A percentile compares a stretch with the other conserved stretches of the same genome.
Conservation (phyloP, 768 basidiomycete species). For the Austroboletus festivus region DNA sequence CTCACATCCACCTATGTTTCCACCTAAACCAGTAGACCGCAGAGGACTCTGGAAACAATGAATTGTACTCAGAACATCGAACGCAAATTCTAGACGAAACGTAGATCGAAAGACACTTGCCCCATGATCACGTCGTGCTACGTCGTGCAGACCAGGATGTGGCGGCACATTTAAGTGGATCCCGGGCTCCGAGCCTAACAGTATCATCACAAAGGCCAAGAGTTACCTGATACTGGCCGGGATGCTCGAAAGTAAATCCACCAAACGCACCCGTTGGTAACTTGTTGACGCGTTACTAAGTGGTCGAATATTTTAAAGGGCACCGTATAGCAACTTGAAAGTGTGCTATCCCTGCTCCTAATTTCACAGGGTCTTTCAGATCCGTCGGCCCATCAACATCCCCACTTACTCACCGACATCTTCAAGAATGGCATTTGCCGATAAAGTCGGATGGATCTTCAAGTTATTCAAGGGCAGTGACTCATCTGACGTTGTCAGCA, state of each 20-base stretch:
- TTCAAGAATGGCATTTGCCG: neutral
- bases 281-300: too few species aligned
- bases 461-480: neutral
- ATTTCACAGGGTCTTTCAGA: conserved; percentile 7
- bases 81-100: neutral
- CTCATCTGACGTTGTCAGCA: neutral
- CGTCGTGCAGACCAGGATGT: neutral
- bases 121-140: conserved; percentile 1
- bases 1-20: neutral
- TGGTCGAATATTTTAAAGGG: conserved; percentile 12
- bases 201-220: too few species aligned
- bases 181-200: neutral
- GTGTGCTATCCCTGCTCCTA: neutral
- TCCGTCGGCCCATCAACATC: neutral
- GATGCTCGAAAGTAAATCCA: too few species aligned
- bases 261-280: too few species aligned
- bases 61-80: neutral
- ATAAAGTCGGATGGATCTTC: neutral
- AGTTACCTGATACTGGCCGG: too few species aligned
- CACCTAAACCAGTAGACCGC: neutral
- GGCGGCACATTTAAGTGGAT: neutral
- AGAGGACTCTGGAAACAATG: neutral
- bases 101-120: conserved; percentile 9
- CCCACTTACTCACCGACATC: conserved; percentile 6
- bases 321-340: neutral